phyloP scores from a whole-genome alignment of 106 monocot species.

The Platanthera guangdongensis region DNA sequence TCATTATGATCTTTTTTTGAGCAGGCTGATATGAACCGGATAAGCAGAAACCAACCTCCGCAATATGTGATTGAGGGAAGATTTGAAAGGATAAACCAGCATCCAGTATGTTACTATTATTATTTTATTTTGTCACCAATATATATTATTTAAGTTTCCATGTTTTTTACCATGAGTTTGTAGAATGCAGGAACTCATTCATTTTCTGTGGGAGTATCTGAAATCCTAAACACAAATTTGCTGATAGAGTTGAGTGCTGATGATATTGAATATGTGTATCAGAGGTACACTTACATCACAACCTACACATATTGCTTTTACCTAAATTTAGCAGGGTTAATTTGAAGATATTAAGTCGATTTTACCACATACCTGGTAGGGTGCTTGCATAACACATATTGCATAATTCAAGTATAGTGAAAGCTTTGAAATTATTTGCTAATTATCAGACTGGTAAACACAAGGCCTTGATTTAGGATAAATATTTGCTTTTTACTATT shows the following conservation, averaged over 20 bases:
- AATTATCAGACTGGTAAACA: background rate
- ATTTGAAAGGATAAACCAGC: conserved; percentile 94
- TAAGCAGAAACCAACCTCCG: conserved; percentile 59
- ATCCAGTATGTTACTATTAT: conserved; percentile 52
- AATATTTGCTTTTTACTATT: background rate
- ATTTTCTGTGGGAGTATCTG: conserved; percentile 88
- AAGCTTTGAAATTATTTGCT: background rate
- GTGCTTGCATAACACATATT: background rate
- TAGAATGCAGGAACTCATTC: conserved; percentile 85
- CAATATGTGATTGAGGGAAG: conserved; percentile 72
- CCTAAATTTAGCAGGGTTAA: background rate
- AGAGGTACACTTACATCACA: conserved; percentile 42
- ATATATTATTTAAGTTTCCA: background rate
- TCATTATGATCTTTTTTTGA: conserved; percentile 4
- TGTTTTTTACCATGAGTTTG: background rate
- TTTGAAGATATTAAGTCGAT: background rate
- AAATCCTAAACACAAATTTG: conserved; percentile 82
- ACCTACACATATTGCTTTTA: background rate
- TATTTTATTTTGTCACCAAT: conserved; percentile 4
- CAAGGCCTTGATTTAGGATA: background rate
- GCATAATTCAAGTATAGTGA: background rate
- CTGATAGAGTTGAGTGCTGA: conserved; percentile 88
- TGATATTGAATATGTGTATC: conserved; percentile 92
- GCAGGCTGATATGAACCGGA: conserved; percentile 75
- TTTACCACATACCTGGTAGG: background rate